A percentile compares a stretch with the other conserved stretches of the same genome.
phyloP scores from a whole-genome alignment of 169 alveolate species.

The Cryptosporidium parvum region DNA sequence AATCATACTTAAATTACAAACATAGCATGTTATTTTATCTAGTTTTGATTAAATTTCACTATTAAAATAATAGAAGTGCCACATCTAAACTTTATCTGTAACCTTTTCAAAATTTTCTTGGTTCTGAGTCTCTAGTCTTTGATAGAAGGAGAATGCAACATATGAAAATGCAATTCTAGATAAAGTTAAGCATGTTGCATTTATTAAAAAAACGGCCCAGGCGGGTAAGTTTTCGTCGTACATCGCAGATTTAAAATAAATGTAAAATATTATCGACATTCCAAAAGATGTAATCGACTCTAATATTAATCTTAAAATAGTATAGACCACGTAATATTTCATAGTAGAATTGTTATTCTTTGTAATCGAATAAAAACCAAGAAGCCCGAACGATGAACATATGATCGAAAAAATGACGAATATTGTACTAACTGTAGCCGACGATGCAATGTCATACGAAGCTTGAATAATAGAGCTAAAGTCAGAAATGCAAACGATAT shows the following conservation, averaged over 20 bases:
- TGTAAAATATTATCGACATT: conserved; percentile 17
- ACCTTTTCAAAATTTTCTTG: neutral
- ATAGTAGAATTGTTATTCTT: conserved; percentile 12
- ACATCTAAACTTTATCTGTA: neutral
- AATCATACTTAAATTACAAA: neutral
- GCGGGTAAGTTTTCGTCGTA: conserved; percentile 37
- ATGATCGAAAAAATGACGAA: conserved; percentile 50
- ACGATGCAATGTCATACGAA: conserved; percentile 44
- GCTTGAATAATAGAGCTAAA: conserved; percentile 49
- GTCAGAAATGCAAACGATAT: conserved; percentile 56
- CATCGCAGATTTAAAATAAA: conserved; percentile 4
- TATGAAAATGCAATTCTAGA: conserved; percentile 56
- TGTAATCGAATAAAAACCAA: conserved; percentile 45
- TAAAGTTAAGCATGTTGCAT: conserved; percentile 29
- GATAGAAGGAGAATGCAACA: conserved; percentile 52
- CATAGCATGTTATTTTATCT: neutral
- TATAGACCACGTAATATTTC: conserved; percentile 43
- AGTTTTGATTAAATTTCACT: neutral
- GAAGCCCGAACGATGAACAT: conserved; percentile 46
- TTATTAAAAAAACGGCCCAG: conserved; percentile 41
- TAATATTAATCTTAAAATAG: conserved; percentile 19
- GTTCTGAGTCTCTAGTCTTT: conserved; percentile 10
- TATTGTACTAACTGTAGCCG: conserved; percentile 41
- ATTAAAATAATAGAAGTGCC: neutral
- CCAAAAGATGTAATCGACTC: conserved; percentile 35